Conservation (phyloP, 805 yeast genomes). For the Metschnikowia similis region DNA sequence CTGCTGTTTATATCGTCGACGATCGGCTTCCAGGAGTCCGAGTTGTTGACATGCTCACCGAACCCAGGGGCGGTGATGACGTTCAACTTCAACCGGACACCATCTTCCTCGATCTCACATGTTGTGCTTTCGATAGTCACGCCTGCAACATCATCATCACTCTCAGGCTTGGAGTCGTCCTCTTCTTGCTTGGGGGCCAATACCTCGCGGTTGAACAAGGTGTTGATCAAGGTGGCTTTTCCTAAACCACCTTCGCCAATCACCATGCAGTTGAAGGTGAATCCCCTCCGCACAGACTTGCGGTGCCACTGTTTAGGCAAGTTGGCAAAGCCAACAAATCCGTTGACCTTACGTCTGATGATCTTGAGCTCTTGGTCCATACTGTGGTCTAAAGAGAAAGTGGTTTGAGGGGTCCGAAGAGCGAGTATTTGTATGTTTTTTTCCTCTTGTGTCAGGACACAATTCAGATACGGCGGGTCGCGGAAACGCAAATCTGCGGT, state of each 20-base stretch:
- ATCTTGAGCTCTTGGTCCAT: slow-evolving; percentile 48
- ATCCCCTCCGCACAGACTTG: slow-evolving; percentile 65
- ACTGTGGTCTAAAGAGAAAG: slow-evolving; percentile 1
- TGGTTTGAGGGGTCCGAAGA: background rate
- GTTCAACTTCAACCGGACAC: slow-evolving; percentile 78
- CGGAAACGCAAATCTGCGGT: background rate
- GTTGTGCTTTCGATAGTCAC: slow-evolving; percentile 26
- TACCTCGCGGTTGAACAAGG: slow-evolving; percentile 59
- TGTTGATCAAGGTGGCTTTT: slow-evolving; percentile 85
- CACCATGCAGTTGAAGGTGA: slow-evolving; percentile 80
- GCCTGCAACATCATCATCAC: slow-evolving; percentile 11
- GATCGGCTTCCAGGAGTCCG: slow-evolving; percentile 80
- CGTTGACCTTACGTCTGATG: slow-evolving; percentile 78
- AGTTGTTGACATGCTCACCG: slow-evolving; percentile 82
- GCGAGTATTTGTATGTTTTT: slow-evolving; percentile 4
- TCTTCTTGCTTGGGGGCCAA: slow-evolving; percentile 15
- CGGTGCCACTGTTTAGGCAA: slow-evolving; percentile 99
- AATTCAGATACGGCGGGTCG: slow-evolving; percentile 6
- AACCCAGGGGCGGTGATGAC: slow-evolving; percentile 91
- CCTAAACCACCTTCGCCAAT: slow-evolving; percentile 94
- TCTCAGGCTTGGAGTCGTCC: slow-evolving; percentile 9
- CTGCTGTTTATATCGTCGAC: slow-evolving; percentile 83
- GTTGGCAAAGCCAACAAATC: slow-evolving; percentile 96
- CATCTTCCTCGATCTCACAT: slow-evolving; percentile 74
- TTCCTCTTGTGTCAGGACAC: slow-evolving; percentile 10